Evolutionary conservation across 2,329 filamentous ascomycete genomes (phyloP), one percentile per base, ranked within the genome.

Genomic region (Aspergillus persii): DNA sequence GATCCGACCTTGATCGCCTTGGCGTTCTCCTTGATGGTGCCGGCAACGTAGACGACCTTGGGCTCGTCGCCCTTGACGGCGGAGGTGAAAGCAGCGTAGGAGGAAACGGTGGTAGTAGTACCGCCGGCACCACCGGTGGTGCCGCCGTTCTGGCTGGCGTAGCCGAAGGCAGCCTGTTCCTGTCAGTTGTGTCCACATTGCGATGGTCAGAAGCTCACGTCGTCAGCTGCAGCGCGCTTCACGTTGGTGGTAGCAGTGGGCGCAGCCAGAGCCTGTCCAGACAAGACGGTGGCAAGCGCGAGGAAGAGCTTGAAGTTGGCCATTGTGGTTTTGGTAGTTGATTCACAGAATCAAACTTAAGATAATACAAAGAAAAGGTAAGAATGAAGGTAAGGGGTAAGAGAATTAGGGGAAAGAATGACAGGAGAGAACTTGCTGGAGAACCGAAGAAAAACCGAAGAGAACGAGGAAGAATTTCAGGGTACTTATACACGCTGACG

Each of bases 81-180:
- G 1, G 78, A 72, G 4, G 78, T 80, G 61, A 86, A 78, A 30
- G 78, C 73, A 26, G 79, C 77, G 39, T 84, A 80, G 5, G 77
- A 79, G 23, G 80, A 80, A 56, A 86, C 84, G 8, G 83, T 85
- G 31, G 80, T 82, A 8, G 83, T 83, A 2, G 80, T 76, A 52
- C 83, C 84, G n/a, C 80, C 81, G 27, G 77, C 74, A 54, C 84
- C 84, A 55, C 84, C 84, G 4, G 78, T 85, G 3, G 83, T 86
- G 54, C 82, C 80, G 44, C 78, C 80, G 56, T 82, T 82, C 61
- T 76, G 65, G 23, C 76, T 79, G 50, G 77, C 80, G 65, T 79
- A 83, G 30, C 81, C 81, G 48, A 74, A 70, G 30, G 70, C 70
- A 23, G 61, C 61, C 66, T 72, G 26, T 33, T 9, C 36, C 4